Evolutionary conservation across 257 asterid genomes (phyloP).

Genomic region (Verbena officinalis): DNA sequence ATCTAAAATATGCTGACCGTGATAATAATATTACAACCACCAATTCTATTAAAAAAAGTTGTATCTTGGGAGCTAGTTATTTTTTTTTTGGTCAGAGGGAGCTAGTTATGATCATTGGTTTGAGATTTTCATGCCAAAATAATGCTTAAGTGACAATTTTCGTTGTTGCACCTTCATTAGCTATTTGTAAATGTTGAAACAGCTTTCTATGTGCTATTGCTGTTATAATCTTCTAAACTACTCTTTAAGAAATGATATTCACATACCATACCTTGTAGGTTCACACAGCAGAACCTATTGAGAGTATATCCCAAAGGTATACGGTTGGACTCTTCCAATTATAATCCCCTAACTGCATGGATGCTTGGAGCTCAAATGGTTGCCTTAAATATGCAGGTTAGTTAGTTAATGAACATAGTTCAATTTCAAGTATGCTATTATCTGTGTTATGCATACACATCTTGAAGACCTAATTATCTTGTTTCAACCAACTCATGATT

Average conservation of each 20-base stretch:
- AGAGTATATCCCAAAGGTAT: conserved; percentile 44
- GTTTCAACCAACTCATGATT: neutral
- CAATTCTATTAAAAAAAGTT: neutral
- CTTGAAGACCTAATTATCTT: neutral
- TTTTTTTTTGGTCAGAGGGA: no score
- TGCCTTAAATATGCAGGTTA: conserved; percentile 49
- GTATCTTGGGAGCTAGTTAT: neutral
- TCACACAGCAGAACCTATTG: conserved; percentile 42
- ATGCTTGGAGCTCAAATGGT: conserved; percentile 56
- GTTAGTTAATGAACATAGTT: conserved; percentile 1
- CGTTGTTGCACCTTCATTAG: neutral
- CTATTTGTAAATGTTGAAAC: neutral
- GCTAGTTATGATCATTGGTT: neutral
- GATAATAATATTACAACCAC: neutral
- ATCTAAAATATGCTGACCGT: neutral
- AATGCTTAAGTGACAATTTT: neutral
- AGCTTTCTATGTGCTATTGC: neutral
- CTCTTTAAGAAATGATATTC: neutral
- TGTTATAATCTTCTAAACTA: neutral
- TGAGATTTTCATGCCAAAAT: neutral
- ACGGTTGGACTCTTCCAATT: conserved; percentile 46
- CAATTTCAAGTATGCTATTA: neutral
- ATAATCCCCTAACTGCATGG: conserved; percentile 43
- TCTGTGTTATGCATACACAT: neutral
- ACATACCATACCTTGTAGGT: conserved; percentile 28